phyloP scores from a whole-genome alignment of 2,329 filamentous ascomycete genomes.

The Dothidotthia symphoricarpi region DNA sequence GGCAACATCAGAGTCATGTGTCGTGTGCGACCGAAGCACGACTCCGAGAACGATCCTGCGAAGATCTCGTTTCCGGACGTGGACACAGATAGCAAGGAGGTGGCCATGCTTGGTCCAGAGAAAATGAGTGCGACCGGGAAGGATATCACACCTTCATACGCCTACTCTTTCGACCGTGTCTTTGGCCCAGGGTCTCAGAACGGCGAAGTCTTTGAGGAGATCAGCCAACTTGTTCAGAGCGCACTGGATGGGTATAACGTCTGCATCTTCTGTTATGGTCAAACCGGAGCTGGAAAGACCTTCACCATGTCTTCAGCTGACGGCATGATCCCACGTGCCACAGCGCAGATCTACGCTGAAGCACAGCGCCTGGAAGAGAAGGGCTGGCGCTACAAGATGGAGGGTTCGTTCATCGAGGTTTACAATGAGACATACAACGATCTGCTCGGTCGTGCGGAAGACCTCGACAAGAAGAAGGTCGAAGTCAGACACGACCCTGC shows the following conservation, averaged over 20 bases:
- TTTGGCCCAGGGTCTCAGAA: conserved; percentile 79
- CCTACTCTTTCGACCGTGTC: conserved; percentile 90
- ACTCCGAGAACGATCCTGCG: conserved; percentile 62
- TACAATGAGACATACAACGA: conserved; percentile 98
- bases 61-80: conserved; percentile 76
- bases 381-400: conserved; percentile 92
- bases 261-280: conserved; percentile 97
- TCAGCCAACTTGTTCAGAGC: conserved; percentile 93
- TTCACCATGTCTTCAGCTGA: conserved; percentile 94
- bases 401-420: conserved; percentile 93
- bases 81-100: conserved; percentile 81
- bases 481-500: conserved; percentile 84
- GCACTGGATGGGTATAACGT: conserved; percentile 97
- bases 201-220: conserved; percentile 87
- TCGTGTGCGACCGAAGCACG: conserved; percentile 74
- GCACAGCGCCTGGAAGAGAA: conserved; percentile 81
- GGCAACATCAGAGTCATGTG: conserved; percentile 99
- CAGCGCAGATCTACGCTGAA: conserved; percentile 89
- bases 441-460: conserved; percentile 69
- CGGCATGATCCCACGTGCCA: conserved; percentile 93
- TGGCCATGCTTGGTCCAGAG: conserved; percentile 78
- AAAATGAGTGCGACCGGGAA: conserved; percentile 78
- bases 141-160: conserved; percentile 72
- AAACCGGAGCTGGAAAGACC: conserved; percentile 96
- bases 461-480: conserved; percentile 76